Evolutionary conservation across 1,139 yeast species (phyloP), one percentile per base, ranked within the genome.

Genomic region (Lodderomyces orthopsilosis): DNA sequence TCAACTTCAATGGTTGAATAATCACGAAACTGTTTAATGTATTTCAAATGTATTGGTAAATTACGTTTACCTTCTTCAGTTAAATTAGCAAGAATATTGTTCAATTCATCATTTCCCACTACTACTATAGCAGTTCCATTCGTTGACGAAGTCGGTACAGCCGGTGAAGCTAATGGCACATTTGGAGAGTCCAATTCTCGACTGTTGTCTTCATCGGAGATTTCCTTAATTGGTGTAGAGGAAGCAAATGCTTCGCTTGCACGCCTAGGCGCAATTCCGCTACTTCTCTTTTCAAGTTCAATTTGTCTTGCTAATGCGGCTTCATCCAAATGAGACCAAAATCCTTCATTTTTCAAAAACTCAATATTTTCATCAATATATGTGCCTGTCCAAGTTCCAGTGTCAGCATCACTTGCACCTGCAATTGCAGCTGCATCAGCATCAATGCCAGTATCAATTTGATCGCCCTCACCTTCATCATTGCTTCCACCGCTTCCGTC

Each of bases 1-100:
- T 55, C 60, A 34, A 73, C 61, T 41, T 68, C 70, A 19, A 73
- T 53, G 10, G 49, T 53, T n/a, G 57, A 50, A 47, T 55, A 69
- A 53, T 72, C 77, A 43, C 56, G 58, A 47, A 71, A 71, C 48
- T 73, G 78, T 43, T 62, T 58, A 35, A 70, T 57, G 43, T 66
- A 66, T 47, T 64, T 70, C 50, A 71, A 59, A 53, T 68, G 74
- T 41, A 61, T 60, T 12, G 75, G 75, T 33, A 68, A 55, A 18
- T 54, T 53, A 41, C 67, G 55, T 46, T 65, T 58, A 42, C 66
- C 68, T 13, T 49, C 49, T 3, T 63, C 68, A 14, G 54, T 51
- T 27, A 63, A 52, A 43, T 59, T 62, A 28, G 58, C 55, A 51
- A 65, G 65, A 30, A 67, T 51, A 41, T 55, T 55, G 23, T 53